Base-by-base conservation (phyloP, 345 rosid genomes). In the Gossypium anomalum region DNA sequence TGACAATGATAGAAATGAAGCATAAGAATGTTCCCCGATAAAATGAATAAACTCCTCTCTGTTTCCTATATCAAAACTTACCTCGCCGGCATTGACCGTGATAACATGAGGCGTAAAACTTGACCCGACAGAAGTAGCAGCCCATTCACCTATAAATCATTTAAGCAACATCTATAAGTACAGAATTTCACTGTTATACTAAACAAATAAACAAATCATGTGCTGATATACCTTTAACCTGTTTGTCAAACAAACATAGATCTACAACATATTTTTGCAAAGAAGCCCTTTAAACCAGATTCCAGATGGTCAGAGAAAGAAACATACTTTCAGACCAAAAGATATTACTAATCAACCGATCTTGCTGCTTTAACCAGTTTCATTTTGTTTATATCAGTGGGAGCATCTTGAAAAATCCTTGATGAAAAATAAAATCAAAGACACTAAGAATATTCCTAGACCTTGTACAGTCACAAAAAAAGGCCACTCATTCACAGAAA, bases 71-170 rank as follows among this genome's bases (percentile, higher is more conserved):
- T 14, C 38, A 22, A 69, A 44, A 73, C 84, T 70, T 87, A 92
- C 97, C 97, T 92, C 97, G 45, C 97, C 94, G 6, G 93, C 77
- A 74, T 88, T 84, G 82, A 92, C 93, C 60, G 86, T 86, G 80
- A 92, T 88, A 72, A 92, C 80, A 82, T 92, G 97, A n/a, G 97
- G 93, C 0, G 88, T 87, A 75, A 92, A 90, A 81, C 82, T 88
- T 67, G 94, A 85, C 65, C 94, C 91, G 12, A 89, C 80, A 70
- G 92, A 84, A 75, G 80, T 56, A 48, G 85, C 77, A 77, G 76
- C 71, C 85, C 78, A 71, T 27, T 86, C 89, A 59, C 93, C 94
- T 92, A 76, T 57, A 81, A 80, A 41, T 76, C 44, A 22, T 68
- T 44, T 23, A 72, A 78, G 55, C 17, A 78, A 55, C 72, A 72